Evolutionary conservation across 164 flowering plant species (phyloP).

Genomic region (Aristolochia californica): DNA sequence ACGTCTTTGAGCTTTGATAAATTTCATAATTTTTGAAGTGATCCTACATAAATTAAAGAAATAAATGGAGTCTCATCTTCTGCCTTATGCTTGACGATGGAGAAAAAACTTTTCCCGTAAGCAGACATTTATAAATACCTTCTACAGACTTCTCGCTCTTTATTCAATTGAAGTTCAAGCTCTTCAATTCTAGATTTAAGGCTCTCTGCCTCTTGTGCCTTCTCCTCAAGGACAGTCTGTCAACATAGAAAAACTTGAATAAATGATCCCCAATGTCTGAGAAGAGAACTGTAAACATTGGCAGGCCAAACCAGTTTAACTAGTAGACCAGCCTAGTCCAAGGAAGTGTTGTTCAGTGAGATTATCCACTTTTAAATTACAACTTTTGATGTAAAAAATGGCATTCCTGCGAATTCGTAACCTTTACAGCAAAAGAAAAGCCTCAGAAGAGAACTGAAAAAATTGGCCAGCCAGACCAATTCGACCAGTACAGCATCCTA

Average conservation of each 20-base stretch:
- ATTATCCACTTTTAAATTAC: too few species aligned
- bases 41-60: constrained; percentile 42
- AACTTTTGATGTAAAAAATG: too few species aligned
- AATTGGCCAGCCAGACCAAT: too few species aligned
- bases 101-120: background rate
- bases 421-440: too few species aligned
- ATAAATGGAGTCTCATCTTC: background rate
- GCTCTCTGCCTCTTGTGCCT: constrained; percentile 47
- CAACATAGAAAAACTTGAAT: constrained; percentile 1
- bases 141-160: constrained; percentile 56
- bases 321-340: too few species aligned
- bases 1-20: constrained; percentile 53
- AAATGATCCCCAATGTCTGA: background rate
- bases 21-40: constrained; percentile 57
- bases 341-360: too few species aligned
- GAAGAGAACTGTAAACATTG: background rate
- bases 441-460: too few species aligned
- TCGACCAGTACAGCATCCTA: too few species aligned
- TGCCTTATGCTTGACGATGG: background rate
- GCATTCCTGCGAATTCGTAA: too few species aligned
- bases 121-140: constrained; percentile 31
- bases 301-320: background rate
- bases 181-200: constrained; percentile 53
- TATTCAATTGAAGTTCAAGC: constrained; percentile 53
- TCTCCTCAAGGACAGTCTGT: constrained; percentile 48